Conservation (phyloP, 345 rosid species). For the Syzygium aromaticum region DNA sequence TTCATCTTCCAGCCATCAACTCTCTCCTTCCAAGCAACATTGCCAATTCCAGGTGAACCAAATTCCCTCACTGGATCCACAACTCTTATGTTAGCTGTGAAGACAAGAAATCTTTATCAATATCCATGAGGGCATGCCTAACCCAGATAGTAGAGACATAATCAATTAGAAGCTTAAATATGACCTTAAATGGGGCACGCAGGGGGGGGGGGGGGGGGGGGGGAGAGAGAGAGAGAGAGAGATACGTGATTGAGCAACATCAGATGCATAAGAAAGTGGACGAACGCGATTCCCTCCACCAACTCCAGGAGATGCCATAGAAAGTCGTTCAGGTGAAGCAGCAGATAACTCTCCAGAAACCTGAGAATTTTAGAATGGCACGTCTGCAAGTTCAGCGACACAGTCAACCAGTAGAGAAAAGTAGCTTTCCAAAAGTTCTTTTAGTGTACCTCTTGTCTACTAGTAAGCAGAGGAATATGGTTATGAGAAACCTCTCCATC, state of each 20-base stretch:
- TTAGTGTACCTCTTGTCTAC: constrained; percentile 68
- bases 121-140: neutral
- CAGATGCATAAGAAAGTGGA: constrained; percentile 32
- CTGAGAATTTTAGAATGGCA: constrained; percentile 19
- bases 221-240: constrained; percentile 1
- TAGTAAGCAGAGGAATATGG: constrained; percentile 71
- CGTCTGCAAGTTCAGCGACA: neutral
- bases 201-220: neutral
- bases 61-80: constrained; percentile 58
- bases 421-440: neutral
- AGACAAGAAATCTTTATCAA: neutral
- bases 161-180: neutral
- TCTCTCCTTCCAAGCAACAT: constrained; percentile 91
- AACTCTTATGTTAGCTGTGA: constrained; percentile 55
- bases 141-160: neutral
- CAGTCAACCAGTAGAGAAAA: neutral
- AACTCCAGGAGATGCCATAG: constrained; percentile 73
- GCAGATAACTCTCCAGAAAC: constrained; percentile 95
- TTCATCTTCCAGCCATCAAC: constrained; percentile 98
- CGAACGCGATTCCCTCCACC: constrained; percentile 47
- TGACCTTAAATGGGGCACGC: neutral
- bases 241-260: constrained; percentile 57
- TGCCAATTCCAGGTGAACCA: constrained; percentile 16
- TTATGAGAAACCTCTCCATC: constrained; percentile 78
- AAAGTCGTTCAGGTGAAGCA: constrained; percentile 86